Percentiles rank a stretch among this genome's conserved stretches.
phyloP scores from a whole-genome alignment of 179 eudicot genomes.

The Actinidia arguta region DNA sequence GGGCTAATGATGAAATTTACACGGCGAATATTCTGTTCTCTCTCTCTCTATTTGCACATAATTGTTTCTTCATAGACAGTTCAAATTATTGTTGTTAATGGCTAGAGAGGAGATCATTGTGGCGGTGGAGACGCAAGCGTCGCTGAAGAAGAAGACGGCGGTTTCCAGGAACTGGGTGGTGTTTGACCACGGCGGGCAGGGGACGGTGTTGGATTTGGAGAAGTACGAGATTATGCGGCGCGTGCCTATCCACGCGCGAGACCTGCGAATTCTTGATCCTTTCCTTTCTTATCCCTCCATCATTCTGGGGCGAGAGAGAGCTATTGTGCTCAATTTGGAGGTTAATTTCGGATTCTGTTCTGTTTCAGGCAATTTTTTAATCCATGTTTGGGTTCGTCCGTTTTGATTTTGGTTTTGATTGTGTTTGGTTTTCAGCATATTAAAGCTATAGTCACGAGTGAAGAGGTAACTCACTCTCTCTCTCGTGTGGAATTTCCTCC shows the following conservation, averaged over 20 bases:
- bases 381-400: neutral
- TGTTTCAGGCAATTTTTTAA: neutral
- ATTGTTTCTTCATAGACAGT: no score
- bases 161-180: slow-evolving; percentile 67
- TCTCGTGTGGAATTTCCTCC: neutral
- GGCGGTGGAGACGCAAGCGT: slow-evolving; percentile 32
- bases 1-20: no score
- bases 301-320: slow-evolving; percentile 77
- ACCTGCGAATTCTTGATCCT: slow-evolving; percentile 87
- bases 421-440: slow-evolving; percentile 67
- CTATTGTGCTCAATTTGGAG: slow-evolving; percentile 93
- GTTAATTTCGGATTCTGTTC: slow-evolving; percentile 26
- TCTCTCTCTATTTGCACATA: no score
- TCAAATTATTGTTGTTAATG: slow-evolving; percentile 27
- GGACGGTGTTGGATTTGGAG: slow-evolving; percentile 65
- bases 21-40: no score
- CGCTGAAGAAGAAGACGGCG: slow-evolving; percentile 50
- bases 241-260: slow-evolving; percentile 77
- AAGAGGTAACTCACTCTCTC: slow-evolving; percentile 59
- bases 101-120: slow-evolving; percentile 36
- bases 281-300: slow-evolving; percentile 85
- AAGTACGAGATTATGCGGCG: slow-evolving; percentile 78
- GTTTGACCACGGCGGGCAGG: slow-evolving; percentile 52
- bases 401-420: slow-evolving; percentile 4
- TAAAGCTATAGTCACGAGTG: slow-evolving; percentile 89